Conservation (phyloP, 2,329 filamentous ascomycete species). For the Fusarium falciforme region DNA sequence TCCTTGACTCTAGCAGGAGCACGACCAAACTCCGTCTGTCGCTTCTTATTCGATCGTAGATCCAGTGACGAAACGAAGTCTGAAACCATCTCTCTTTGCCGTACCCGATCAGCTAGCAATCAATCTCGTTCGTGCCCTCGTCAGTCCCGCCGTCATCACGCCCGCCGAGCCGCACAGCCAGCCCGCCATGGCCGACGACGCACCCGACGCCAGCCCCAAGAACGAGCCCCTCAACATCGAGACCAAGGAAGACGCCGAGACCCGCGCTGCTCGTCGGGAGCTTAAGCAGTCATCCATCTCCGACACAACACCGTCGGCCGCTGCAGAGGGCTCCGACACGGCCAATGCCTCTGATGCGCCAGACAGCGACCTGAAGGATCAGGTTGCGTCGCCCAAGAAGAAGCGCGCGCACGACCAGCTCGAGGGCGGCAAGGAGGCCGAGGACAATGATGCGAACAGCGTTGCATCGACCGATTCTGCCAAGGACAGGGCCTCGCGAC, state of each 20-base stretch:
- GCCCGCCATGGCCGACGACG: conserved; percentile 58
- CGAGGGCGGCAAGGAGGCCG: conserved; percentile 59
- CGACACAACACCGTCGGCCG: conserved; percentile 49
- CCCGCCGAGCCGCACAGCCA: conserved; percentile 28
- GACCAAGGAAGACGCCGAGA: conserved; percentile 70
- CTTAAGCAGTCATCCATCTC: conserved; percentile 74
- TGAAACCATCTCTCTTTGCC: neutral
- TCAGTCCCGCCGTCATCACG: conserved; percentile 30
- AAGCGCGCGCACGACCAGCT: conserved; percentile 71
- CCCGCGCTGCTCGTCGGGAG: conserved; percentile 71
- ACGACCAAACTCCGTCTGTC: neutral
- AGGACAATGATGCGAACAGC: conserved; percentile 58
- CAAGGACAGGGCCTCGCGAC: conserved; percentile 58
- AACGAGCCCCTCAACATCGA: conserved; percentile 48
- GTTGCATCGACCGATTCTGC: conserved; percentile 57
- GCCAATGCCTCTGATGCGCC: conserved; percentile 48
- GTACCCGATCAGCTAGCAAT: neutral
- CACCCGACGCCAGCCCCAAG: conserved; percentile 55
- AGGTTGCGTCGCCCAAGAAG: conserved; percentile 72
- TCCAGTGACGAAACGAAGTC: neutral
- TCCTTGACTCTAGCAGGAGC: conserved; percentile 3
- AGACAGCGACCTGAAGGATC: conserved; percentile 57
- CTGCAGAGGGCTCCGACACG: conserved; percentile 34
- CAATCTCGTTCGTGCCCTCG: conserved; percentile 9
- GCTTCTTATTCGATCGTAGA: neutral